phyloP scores from a whole-genome alignment of 345 rosid genomes.

The Citrus unshiu region DNA sequence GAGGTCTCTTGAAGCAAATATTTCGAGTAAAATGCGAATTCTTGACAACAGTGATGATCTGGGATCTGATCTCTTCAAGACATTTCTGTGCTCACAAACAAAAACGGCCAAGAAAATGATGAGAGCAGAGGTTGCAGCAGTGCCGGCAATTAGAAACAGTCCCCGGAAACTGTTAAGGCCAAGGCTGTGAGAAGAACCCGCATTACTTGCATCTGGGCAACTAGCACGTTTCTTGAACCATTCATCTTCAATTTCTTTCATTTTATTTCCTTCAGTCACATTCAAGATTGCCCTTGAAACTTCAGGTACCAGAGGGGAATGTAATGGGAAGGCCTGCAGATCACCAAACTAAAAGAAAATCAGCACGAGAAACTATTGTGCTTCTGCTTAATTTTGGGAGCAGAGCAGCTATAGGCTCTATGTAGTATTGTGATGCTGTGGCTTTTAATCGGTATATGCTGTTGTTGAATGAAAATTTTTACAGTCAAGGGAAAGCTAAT shows the following conservation, averaged over 20 bases:
- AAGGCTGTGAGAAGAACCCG: conserved; percentile 30
- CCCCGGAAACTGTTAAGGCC: conserved; percentile 44
- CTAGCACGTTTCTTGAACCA: conserved; percentile 15
- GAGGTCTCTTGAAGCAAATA: conserved; percentile 31
- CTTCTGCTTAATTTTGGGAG: too few species aligned
- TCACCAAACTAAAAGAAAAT: not conserved
- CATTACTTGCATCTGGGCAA: conserved; percentile 21
- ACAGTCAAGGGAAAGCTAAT: too few species aligned
- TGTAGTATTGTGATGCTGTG: too few species aligned
- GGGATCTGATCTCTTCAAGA: conserved; percentile 11
- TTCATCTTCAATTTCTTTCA: conserved; percentile 26
- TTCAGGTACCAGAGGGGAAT: conserved; percentile 42
- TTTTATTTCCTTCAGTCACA: conserved; percentile 30
- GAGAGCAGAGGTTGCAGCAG: conserved; percentile 24
- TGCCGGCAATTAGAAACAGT: conserved; percentile 34
- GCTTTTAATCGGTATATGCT: too few species aligned
- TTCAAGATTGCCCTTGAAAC: conserved; percentile 41
- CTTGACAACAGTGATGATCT: conserved; percentile 22
- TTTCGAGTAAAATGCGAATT: conserved; percentile 12
- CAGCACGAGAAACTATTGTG: not conserved
- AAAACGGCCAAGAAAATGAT: conserved; percentile 21
- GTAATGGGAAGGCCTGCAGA: conserved; percentile 36
- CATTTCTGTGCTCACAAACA: conserved; percentile 4
- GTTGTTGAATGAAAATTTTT: too few species aligned
- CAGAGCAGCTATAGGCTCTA: too few species aligned